Evolutionary conservation across 768 basidiomycete species (phyloP), one percentile per base, ranked within the genome.

Genomic region (Pleurotus citrinopileatus): DNA sequence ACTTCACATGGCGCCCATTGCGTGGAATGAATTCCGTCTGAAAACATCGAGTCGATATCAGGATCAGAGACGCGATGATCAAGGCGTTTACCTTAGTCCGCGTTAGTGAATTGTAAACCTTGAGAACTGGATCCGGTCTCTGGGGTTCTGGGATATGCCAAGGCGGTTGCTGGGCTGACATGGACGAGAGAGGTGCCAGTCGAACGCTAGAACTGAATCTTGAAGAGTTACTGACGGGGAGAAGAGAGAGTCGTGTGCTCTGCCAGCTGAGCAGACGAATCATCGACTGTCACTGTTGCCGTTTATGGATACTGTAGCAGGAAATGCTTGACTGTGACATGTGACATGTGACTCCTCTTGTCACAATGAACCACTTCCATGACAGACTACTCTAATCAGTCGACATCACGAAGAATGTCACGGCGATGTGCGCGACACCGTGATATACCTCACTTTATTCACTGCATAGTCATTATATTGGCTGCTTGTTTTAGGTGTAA

Each of bases 51-150:
- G 48, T 53, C 40, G 58, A 53, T 46, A 40, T 52, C 38, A 54
- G 27, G 10, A 20, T 42, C 17, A 42, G 32, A 26, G 47, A 53
- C 34, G 48, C 29, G 34, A 20, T 34, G 42, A 48, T 43, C 46
- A 23, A 57, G n/a, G 63, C 60, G 61, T 60, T n/a, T 57, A 93
- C 95, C 80, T 99, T 98, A 4, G 84, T 83, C 59, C 84, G 82
- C 32, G 96, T 98, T 60, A 98, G 73, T 8, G 96, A 94, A 72
- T 98, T 99, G 74, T 89, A 96, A 42, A 98, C 77, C 69, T 83
- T 88, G 43, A 95, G 78, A 0, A 81, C 78, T 4, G 90, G 91
- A 59, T 87, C 85, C 42, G 71, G 66, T 17, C 60, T 52, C 57
- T 75, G 70, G 5, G 70, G 65, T 23, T 63, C 65, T 27, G 79